Conservation (phyloP, 2,329 filamentous ascomycete species). For the Hypoxylon sp. region DNA sequence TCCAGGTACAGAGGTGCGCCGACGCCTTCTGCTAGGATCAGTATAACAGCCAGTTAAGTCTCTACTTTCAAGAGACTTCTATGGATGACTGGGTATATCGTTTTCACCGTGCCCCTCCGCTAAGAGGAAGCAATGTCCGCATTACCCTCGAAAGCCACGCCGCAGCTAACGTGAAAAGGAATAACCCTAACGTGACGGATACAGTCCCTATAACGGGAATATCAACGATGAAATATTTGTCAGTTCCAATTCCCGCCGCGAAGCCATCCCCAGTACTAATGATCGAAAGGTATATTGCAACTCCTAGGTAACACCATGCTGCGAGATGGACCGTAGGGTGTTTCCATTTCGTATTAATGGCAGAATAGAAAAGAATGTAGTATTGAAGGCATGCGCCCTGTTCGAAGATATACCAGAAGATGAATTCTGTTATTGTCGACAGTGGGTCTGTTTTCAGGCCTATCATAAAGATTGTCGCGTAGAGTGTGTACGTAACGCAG, state of each 20-base stretch:
- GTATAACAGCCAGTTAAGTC: too few relatives aligned
- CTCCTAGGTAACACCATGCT: not conserved
- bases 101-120: too few relatives aligned
- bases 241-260: too few relatives aligned
- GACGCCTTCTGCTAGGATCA: too few relatives aligned
- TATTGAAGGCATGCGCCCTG: constrained; percentile 14
- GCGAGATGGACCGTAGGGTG: constrained; percentile 8
- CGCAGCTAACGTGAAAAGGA: not conserved
- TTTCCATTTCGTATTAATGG: constrained; percentile 10
- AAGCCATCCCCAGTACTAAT: not conserved
- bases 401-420: constrained; percentile 9
- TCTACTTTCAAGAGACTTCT: too few relatives aligned
- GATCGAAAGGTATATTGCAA: not conserved
- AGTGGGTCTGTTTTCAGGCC: constrained; percentile 3
- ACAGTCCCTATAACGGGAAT: not conserved
- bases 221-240: too few relatives aligned
- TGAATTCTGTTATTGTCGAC: not conserved
- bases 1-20: too few relatives aligned
- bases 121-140: not conserved
- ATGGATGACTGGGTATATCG: too few relatives aligned
- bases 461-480: not conserved
- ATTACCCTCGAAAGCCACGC: not conserved
- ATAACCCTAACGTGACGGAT: not conserved
- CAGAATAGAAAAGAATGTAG: constrained; percentile 9
- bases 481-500: constrained; percentile 8